A percentile compares a stretch with the other conserved stretches of the same genome.
These are phyloP conservation scores for Thelephora ganbajun DNA, from an alignment of 768 basidiomycete genomes.

Conservation along the genomic window DNA sequence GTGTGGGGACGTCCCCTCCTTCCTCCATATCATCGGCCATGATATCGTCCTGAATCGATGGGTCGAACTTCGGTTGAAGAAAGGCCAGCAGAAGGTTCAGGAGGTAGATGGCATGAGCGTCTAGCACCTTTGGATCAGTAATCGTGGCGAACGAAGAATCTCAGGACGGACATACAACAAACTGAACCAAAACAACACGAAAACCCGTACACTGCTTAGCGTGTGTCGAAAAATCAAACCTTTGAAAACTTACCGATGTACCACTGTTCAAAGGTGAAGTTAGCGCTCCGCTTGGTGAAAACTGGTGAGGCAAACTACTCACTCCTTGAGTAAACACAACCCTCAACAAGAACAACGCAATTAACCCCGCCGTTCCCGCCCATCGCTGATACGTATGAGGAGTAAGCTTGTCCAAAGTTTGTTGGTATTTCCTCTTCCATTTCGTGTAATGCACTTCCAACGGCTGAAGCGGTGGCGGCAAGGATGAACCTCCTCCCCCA, in stretches of 20 bases:
- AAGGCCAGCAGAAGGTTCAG: slow-evolving; percentile 95
- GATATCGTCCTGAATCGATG: slow-evolving; percentile 86
- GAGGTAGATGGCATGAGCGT: slow-evolving; percentile 90
- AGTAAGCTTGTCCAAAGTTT: slow-evolving; percentile 82
- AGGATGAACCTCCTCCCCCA: background rate
- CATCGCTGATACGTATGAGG: slow-evolving; percentile 86
- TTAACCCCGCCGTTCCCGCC: slow-evolving; percentile 58
- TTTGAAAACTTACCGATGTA: slow-evolving; percentile 62
- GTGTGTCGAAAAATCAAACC: background rate
- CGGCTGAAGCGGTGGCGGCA: slow-evolving; percentile 14
- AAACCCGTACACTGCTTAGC: background rate
- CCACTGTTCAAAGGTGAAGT: slow-evolving; percentile 38
- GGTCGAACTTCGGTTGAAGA: slow-evolving; percentile 96
- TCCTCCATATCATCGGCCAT: slow-evolving; percentile 93
- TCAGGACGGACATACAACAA: background rate
- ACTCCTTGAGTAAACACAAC: slow-evolving; percentile 87
- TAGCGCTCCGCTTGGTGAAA: background rate
- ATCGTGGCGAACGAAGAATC: too few relatives aligned
- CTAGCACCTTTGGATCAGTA: slow-evolving; percentile 20
- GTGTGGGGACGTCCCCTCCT: slow-evolving; percentile 48
- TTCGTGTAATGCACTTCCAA: slow-evolving; percentile 27
- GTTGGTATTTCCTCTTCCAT: slow-evolving; percentile 70
- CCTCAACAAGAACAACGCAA: slow-evolving; percentile 68
- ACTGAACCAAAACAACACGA: background rate
- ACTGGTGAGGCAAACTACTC: slow-evolving; percentile 21